A percentile compares a stretch with the other conserved stretches of the same genome.
Conservation (phyloP, 371 early-diverging fungal species). For the Zopfochytrium polystomum region DNA sequence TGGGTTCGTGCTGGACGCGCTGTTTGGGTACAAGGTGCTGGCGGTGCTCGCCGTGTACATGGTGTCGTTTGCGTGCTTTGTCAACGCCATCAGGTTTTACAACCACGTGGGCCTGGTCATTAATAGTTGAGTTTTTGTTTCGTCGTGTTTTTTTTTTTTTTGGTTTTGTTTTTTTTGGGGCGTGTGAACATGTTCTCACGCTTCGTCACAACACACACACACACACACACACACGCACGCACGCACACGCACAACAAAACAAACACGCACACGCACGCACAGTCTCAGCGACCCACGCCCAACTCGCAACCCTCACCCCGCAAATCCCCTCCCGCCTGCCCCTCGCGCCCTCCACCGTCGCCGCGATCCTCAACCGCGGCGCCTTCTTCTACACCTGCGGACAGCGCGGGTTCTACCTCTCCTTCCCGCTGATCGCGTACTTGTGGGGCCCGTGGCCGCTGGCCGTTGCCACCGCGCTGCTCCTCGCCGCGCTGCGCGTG, state of each 20-base stretch:
- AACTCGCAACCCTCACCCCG: conserved; percentile 18
- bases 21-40: conserved; percentile 25
- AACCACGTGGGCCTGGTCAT: conserved; percentile 42
- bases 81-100: conserved; percentile 40
- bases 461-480: conserved; percentile 4
- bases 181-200: too few species aligned
- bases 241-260: too few species aligned
- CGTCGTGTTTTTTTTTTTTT: too few species aligned
- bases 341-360: too few species aligned
- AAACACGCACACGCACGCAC: too few species aligned
- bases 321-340: too few species aligned
- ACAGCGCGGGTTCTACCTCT: conserved; percentile 21
- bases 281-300: too few species aligned
- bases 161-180: too few species aligned
- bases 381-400: conserved; percentile 22
- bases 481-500: not conserved
- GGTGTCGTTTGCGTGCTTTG: conserved; percentile 33
- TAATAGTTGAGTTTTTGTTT: too few species aligned
- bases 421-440: conserved; percentile 16
- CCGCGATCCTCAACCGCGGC: conserved; percentile 19
- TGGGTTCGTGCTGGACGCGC: conserved; percentile 18
- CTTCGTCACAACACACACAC: too few species aligned
- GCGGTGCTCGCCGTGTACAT: not conserved
- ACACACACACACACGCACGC: too few species aligned
- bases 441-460: conserved; percentile 20